These are phyloP conservation scores for Claviceps sp. DNA, from an alignment of 2,329 filamentous ascomycete species.

Conservation along the genomic window DNA sequence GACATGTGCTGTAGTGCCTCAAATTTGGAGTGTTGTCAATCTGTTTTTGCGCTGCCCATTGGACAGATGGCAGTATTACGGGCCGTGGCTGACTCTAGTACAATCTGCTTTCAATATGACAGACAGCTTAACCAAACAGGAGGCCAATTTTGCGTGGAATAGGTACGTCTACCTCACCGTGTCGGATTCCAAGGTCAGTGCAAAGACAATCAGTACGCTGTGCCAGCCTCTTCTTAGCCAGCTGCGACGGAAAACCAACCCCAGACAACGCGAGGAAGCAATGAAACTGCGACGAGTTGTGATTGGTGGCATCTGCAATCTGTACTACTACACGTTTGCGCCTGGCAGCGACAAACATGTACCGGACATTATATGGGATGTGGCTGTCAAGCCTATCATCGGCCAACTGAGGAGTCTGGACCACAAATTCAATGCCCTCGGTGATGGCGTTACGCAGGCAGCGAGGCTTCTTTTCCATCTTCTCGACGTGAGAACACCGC, in stretches of 20 bases:
- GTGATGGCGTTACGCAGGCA: conserved; percentile 43
- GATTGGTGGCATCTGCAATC: conserved; percentile 60
- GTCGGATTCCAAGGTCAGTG: conserved; percentile 44
- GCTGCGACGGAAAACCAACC: conserved; percentile 49
- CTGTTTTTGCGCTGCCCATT: conserved; percentile 58
- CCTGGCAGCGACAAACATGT: conserved; percentile 53
- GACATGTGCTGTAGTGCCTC: conserved; percentile 49
- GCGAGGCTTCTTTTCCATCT: conserved; percentile 60
- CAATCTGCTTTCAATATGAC: conserved; percentile 74
- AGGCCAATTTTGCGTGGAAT: conserved; percentile 78
- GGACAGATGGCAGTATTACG: conserved; percentile 60
- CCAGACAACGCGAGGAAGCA: conserved; percentile 40
- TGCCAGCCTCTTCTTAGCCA: conserved; percentile 56
- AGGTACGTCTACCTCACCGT: conserved; percentile 65
- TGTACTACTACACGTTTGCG: conserved; percentile 72
- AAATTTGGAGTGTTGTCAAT: conserved; percentile 77
- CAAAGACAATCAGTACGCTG: conserved; percentile 28
- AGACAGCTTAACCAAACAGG: conserved; percentile 54
- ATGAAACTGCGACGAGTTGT: conserved; percentile 37
- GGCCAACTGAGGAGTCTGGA: conserved; percentile 35
- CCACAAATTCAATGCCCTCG: conserved; percentile 23
- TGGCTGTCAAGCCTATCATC: conserved; percentile 54
- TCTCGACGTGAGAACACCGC: conserved; percentile 42
- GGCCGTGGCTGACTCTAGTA: conserved; percentile 63
- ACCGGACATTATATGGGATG: conserved; percentile 66